These are phyloP conservation scores for Boehmeria nivea DNA, from an alignment of 306 rosid genomes.

Conservation along the genomic window DNA sequence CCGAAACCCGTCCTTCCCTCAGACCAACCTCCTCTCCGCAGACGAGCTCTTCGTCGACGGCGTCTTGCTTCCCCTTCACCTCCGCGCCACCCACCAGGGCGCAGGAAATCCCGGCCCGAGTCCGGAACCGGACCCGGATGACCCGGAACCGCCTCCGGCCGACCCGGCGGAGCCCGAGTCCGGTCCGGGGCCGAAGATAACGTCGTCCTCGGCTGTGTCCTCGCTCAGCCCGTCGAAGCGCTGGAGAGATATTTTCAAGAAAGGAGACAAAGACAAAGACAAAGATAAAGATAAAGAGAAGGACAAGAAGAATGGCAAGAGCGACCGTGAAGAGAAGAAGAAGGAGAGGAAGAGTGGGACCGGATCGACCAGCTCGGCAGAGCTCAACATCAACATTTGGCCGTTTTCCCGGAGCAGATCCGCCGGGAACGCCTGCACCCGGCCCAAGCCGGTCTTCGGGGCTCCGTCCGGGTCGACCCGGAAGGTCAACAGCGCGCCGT, in stretches of 20 bases:
- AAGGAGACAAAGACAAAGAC: slow-evolving; percentile 36
- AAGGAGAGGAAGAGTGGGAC: slow-evolving; percentile 38
- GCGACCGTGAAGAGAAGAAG: too few relatives aligned
- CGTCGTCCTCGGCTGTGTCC: slow-evolving; percentile 24
- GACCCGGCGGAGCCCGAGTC: slow-evolving; percentile 23
- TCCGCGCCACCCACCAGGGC: too few relatives aligned
- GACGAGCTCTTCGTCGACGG: slow-evolving; percentile 91
- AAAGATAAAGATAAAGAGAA: slow-evolving; percentile 39
- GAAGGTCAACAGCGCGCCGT: slow-evolving; percentile 90
- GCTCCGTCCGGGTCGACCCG: slow-evolving; percentile 34
- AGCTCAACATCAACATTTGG: slow-evolving; percentile 90
- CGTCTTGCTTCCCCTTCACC: slow-evolving; percentile 72
- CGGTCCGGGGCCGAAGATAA: slow-evolving; percentile 28
- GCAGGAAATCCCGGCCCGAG: too few relatives aligned
- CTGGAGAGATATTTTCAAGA: slow-evolving; percentile 79
- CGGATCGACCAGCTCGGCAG: slow-evolving; percentile 63
- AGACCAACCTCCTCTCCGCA: slow-evolving; percentile 74
- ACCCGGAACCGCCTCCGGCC: slow-evolving; percentile 15
- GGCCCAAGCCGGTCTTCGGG: slow-evolving; percentile 57
- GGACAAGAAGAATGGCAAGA: slow-evolving; percentile 29
- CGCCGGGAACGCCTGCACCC: slow-evolving; percentile 61
- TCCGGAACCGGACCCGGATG: slow-evolving; percentile 16
- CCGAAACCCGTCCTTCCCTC: slow-evolving; percentile 76
- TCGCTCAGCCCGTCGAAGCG: slow-evolving; percentile 59
- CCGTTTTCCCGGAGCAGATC: slow-evolving; percentile 93